A percentile compares a stretch with the other conserved stretches of the same genome.
Evolutionary conservation across 2,329 filamentous ascomycete genomes (phyloP).

Genomic region (Pseudocercospora fuligena): DNA sequence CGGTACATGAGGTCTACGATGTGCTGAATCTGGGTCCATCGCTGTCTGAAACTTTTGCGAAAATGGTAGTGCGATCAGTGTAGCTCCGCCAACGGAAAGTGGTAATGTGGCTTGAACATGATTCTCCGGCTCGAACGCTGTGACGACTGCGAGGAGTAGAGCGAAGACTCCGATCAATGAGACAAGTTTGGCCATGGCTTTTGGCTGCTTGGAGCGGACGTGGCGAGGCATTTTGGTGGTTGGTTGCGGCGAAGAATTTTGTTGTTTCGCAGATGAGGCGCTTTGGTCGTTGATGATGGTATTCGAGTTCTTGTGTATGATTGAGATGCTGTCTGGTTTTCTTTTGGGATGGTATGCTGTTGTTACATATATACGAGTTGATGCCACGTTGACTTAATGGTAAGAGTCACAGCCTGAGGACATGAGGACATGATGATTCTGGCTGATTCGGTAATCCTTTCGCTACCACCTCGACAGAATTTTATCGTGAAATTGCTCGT

Average conservation of each 20-base stretch:
- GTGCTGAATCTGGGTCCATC: not conserved
- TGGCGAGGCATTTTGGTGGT: not conserved
- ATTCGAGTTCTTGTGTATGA: not conserved
- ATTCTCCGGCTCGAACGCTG: not conserved
- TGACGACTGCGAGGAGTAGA: not conserved
- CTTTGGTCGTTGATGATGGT: no score
- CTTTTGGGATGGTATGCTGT: not conserved
- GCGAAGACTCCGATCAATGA: not conserved
- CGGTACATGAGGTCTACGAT: not conserved
- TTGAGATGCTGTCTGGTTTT: no score
- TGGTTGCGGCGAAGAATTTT: not conserved
- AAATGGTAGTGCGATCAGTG: not conserved
- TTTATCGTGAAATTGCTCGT: not conserved
- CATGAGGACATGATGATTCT: not conserved
- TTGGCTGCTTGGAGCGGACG: not conserved
- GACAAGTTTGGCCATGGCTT: not conserved
- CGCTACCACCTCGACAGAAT: not conserved
- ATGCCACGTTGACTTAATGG: not conserved
- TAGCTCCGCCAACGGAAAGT: not conserved
- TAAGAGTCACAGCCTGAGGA: not conserved
- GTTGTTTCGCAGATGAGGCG: not conserved
- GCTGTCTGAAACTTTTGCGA: not conserved
- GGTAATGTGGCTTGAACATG: not conserved
- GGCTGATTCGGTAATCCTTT: not conserved
- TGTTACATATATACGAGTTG: not conserved